Conservation (phyloP, 306 rosid genomes). For the Castanopsis chinensis region DNA sequence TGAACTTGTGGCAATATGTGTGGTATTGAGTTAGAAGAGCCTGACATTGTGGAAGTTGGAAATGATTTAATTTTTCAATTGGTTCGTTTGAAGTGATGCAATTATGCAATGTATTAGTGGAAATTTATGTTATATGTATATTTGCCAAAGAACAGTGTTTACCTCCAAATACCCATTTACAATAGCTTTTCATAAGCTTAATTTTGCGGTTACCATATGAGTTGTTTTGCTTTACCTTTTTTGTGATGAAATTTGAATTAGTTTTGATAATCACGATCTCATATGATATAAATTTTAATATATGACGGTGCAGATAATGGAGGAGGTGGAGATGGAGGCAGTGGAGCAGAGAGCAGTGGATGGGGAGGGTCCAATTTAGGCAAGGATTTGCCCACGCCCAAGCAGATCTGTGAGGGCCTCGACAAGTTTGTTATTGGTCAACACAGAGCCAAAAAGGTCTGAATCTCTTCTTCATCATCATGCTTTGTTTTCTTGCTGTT, state of each 20-base stretch:
- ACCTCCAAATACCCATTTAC: no score
- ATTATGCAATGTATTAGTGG: not conserved
- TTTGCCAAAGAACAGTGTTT: no score
- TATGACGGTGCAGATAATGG: conserved; percentile 16
- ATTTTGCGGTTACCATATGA: not conserved
- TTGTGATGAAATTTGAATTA: not conserved
- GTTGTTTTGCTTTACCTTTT: not conserved
- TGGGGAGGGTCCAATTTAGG: conserved; percentile 98
- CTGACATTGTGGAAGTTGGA: not conserved
- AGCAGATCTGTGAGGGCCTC: conserved; percentile 87
- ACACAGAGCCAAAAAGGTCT: conserved; percentile 85
- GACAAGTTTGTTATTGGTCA: conserved; percentile 97
- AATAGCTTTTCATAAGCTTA: not conserved
- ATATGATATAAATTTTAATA: not conserved
- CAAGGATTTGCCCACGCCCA: conserved; percentile 86
- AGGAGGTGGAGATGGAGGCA: conserved; percentile 38
- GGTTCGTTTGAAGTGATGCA: not conserved
- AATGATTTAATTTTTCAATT: not conserved
- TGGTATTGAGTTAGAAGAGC: not conserved
- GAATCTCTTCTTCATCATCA: not conserved
- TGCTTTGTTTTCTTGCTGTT: not conserved
- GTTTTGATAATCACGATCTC: not conserved
- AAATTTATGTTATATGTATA: no score
- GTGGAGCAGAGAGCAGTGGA: conserved; percentile 44
- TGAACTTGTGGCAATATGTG: not conserved